These are phyloP conservation scores for Byssoonygena ceratinophila DNA, from an alignment of 2,329 filamentous ascomycete species.

Conservation along the genomic window DNA sequence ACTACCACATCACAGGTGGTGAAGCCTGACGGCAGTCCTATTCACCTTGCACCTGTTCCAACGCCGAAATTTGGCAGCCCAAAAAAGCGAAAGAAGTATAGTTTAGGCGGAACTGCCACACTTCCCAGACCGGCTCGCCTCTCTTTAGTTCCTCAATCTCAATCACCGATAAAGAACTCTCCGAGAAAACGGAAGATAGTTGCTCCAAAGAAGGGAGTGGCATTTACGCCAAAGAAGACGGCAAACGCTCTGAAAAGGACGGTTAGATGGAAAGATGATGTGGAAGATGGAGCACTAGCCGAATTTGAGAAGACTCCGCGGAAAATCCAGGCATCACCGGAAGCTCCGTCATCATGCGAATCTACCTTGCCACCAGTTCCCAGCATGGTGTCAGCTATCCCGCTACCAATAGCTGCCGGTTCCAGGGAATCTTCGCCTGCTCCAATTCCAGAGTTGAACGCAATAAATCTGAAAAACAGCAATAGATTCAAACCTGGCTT, in stretches of 20 bases:
- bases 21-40: slow-evolving; percentile 65
- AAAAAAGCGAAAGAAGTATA: slow-evolving; percentile 53
- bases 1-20: slow-evolving; percentile 70
- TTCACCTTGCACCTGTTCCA: slow-evolving; percentile 49
- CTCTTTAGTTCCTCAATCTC: slow-evolving; percentile 22
- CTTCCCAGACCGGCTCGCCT: slow-evolving; percentile 8
- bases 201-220: slow-evolving; percentile 58
- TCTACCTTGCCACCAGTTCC: slow-evolving; percentile 33
- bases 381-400: slow-evolving; percentile 45
- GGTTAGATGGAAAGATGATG: slow-evolving; percentile 89
- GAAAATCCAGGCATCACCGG: slow-evolving; percentile 51
- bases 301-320: slow-evolving; percentile 89
- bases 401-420: slow-evolving; percentile 30
- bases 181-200: slow-evolving; percentile 64
- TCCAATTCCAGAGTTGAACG: slow-evolving; percentile 45
- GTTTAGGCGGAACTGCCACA: slow-evolving; percentile 24
- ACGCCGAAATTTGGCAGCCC: slow-evolving; percentile 65
- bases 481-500: slow-evolving; percentile 84
- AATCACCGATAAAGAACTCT: slow-evolving; percentile 62
- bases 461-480: slow-evolving; percentile 53
- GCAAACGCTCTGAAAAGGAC: slow-evolving; percentile 55
- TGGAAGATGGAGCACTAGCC: slow-evolving; percentile 70
- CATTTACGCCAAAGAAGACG: slow-evolving; percentile 67
- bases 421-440: slow-evolving; percentile 46
- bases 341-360: slow-evolving; percentile 37